phyloP scores from a whole-genome alignment of 176 grass and related monocot genomes.

The Hordeum marinum region DNA sequence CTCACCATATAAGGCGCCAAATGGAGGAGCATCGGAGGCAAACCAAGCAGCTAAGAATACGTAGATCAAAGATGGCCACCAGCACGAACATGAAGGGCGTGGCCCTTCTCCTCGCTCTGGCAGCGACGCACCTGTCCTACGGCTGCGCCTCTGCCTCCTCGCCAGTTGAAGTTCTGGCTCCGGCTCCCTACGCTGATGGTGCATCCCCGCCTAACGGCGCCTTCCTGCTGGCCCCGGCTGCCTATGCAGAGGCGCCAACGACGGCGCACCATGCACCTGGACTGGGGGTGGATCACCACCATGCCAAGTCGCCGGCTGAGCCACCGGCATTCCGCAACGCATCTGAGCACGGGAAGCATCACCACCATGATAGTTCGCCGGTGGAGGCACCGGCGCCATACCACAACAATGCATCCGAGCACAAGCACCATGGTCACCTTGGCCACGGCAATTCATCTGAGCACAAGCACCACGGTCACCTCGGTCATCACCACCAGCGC shows the following conservation, averaged over 20 bases:
- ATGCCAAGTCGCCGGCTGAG: not conserved
- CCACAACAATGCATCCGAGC: not conserved
- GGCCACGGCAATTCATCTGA: not conserved
- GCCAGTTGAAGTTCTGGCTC: not conserved
- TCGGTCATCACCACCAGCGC: not conserved
- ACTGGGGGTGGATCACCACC: constrained; percentile 1
- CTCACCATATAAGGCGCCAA: constrained; percentile 31
- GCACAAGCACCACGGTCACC: constrained; percentile 42
- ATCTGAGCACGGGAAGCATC: not conserved
- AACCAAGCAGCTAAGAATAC: not conserved
- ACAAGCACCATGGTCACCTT: not conserved
- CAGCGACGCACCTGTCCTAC: not conserved
- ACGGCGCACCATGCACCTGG: not conserved
- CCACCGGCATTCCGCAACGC: constrained; percentile 4
- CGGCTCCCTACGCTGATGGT: not conserved
- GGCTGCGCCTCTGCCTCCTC: not conserved
- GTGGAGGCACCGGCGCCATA: not conserved
- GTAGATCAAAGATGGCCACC: not conserved
- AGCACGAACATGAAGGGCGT: not conserved
- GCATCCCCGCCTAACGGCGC: not conserved
- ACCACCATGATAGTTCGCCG: not conserved
- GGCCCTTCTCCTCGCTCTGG: constrained; percentile 15
- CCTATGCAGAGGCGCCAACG: not conserved
- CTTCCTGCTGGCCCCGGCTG: not conserved
- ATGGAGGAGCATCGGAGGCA: not conserved